Evolutionary conservation across 2,329 filamentous ascomycete species (phyloP).

Genomic region (Fusarium sp.): DNA sequence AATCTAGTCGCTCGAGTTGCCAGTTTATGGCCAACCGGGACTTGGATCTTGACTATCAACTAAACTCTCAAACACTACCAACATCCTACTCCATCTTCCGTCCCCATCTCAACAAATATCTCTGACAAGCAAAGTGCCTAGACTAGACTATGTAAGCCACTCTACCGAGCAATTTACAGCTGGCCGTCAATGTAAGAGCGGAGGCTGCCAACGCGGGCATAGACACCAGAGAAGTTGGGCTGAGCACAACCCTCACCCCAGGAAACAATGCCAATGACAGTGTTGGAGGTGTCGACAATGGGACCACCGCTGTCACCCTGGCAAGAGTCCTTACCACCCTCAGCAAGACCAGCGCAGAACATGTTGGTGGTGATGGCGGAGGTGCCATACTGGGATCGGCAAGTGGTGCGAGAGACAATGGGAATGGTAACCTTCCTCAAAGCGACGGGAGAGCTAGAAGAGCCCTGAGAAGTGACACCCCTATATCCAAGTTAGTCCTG

Average conservation of each 20-base stretch:
- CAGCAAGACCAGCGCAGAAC: slow-evolving; percentile 47
- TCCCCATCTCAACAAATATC: neutral
- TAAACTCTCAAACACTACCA: neutral
- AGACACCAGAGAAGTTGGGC: slow-evolving; percentile 43
- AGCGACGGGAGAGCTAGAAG: slow-evolving; percentile 17
- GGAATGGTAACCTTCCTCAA: slow-evolving; percentile 49
- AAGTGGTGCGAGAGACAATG: slow-evolving; percentile 43
- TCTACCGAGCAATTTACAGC: neutral
- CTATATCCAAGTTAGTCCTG: slow-evolving; percentile 12
- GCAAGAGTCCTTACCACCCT: slow-evolving; percentile 49
- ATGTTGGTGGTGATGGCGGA: slow-evolving; percentile 45
- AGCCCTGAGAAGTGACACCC: slow-evolving; percentile 38
- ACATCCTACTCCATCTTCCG: neutral
- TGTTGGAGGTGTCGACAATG: slow-evolving; percentile 39
- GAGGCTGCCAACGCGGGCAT: slow-evolving; percentile 42
- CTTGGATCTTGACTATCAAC: neutral
- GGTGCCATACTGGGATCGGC: slow-evolving; percentile 39
- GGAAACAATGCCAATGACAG: slow-evolving; percentile 46
- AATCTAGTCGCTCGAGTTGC: neutral
- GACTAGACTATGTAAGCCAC: neutral
- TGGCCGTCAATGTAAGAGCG: slow-evolving; percentile 44
- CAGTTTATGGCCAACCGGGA: neutral
- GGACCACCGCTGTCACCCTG: slow-evolving; percentile 49
- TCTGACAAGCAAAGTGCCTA: neutral
- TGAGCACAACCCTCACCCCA: slow-evolving; percentile 48